These are phyloP conservation scores for Lippia alba DNA, from an alignment of 305 asterid genomes.

Conservation along the genomic window DNA sequence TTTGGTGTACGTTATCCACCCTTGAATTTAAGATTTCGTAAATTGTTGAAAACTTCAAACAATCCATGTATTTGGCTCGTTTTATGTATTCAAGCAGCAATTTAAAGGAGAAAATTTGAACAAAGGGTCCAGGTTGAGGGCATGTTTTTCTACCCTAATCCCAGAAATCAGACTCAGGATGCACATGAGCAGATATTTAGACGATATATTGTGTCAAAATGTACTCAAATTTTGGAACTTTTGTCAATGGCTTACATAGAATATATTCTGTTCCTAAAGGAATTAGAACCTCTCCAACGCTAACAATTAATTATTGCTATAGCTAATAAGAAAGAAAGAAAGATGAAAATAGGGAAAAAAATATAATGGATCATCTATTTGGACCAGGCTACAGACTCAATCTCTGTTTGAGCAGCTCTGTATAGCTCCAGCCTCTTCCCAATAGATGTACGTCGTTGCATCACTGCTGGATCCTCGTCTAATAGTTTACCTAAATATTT, in stretches of 20 bases:
- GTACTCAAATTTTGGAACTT: too few relatives aligned
- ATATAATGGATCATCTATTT: conserved; percentile 46
- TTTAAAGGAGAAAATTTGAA: too few relatives aligned
- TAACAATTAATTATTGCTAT: too few relatives aligned
- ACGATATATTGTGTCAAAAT: too few relatives aligned
- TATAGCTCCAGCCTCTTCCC: conserved; percentile 92
- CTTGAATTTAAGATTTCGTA: too few relatives aligned
- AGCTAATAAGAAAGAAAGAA: too few relatives aligned
- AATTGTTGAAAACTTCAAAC: too few relatives aligned
- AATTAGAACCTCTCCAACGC: background rate
- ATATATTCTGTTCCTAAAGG: conserved; percentile 1
- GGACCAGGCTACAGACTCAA: conserved; percentile 91
- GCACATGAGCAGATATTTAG: conserved; percentile 6
- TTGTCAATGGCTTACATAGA: conserved; percentile 16
- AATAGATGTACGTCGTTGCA: conserved; percentile 78
- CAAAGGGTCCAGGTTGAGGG: too few relatives aligned
- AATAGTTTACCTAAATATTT: conserved; percentile 73
- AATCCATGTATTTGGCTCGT: too few relatives aligned
- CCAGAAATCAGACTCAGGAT: background rate
- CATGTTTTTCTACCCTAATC: too few relatives aligned
- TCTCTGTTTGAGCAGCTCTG: conserved; percentile 92
- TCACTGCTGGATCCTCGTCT: conserved; percentile 95
- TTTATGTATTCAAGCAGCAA: too few relatives aligned
- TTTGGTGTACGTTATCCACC: too few relatives aligned
- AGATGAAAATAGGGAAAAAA: background rate